Conservation (phyloP, 139 green algal genomes). For the Eudorina sp. region DNA sequence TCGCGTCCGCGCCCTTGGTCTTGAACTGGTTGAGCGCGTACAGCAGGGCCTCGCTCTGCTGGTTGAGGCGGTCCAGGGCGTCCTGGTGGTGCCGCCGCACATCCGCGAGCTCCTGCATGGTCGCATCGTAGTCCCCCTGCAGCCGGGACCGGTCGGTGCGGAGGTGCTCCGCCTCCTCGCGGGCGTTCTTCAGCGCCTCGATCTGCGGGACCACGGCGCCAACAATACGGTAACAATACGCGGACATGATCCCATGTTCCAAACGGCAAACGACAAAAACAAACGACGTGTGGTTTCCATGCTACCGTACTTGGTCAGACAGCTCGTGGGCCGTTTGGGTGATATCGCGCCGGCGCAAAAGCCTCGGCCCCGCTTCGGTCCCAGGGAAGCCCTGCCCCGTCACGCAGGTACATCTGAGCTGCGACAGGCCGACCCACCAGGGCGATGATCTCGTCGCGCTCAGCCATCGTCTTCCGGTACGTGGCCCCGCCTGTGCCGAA, state of each 20-base stretch:
- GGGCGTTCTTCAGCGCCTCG: conserved; percentile 67
- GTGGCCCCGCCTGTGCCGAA: not conserved
- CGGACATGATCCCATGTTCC: too few species aligned
- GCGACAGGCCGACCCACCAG: not conserved
- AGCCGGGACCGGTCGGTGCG: conserved; percentile 53
- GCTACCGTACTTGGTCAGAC: too few species aligned
- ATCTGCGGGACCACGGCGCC: too few species aligned
- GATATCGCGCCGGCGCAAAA: too few species aligned
- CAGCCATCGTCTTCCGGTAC: conserved; percentile 19
- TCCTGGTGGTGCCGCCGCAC: conserved; percentile 74
- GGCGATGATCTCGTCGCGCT: conserved; percentile 56
- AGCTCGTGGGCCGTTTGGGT: too few species aligned
- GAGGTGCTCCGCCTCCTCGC: conserved; percentile 65
- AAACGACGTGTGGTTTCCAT: too few species aligned
- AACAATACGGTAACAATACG: too few species aligned
- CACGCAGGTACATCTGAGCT: too few species aligned
- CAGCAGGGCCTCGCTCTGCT: conserved; percentile 66
- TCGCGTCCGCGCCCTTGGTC: conserved; percentile 48
- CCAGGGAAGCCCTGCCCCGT: too few species aligned
- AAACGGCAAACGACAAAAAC: too few species aligned
- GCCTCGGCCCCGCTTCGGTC: too few species aligned
- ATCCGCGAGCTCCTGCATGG: conserved; percentile 50
- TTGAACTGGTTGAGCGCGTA: conserved; percentile 56
- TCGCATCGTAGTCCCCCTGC: conserved; percentile 28
- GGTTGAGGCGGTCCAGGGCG: conserved; percentile 67